Base-by-base conservation (phyloP, 495 filamentous ascomycete species). In the Collariella sp. region DNA sequence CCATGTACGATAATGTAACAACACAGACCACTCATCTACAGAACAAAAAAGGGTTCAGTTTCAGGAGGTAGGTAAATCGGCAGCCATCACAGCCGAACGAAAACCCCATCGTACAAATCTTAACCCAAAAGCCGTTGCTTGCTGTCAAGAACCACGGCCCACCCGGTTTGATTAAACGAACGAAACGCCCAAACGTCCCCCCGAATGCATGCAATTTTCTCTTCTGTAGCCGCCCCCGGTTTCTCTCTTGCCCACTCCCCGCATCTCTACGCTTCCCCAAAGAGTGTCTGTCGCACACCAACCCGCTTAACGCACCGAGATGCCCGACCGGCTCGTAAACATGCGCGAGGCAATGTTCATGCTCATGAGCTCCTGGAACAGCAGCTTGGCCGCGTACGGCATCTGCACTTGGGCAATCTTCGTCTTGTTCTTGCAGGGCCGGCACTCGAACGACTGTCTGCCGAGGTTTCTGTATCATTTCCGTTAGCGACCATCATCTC, bases 291-390 rank as follows among this genome's bases (percentile, higher is more conserved):
- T 38, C 18, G 13, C 5, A 33, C 12, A n/a, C 42, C 24, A 31
- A 9, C 26, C 36, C 41, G 15, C 41, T 68, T 64, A 81, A 52
- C 87, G 78, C 43, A 90, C 81, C 46, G 75, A 79, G 33, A 88
- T 79, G 15, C 86, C 87, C 40, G 84, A 87, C 47, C 86, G 69
- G 60, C 87, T 86, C 52, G 90, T 96, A 70, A 91, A 97, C 90
- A 99, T 90, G 66, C 93, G 83, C 18, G 91, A 81, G 16, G 93
- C 90, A 67, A 99, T 96, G 73, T 96, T 96, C 93, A 99, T 99
- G 50, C 89, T 83, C 66, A 86, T 85, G 58, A 99, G 76, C 76
- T 99, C 93, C 74, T 99, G 93, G 83, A 99, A 97, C 51, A 99
- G 79, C 51, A 99, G 79, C 76, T 99, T 99, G 61, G 94, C 93